Percentiles rank a stretch among this genome's conserved stretches.
Conservation (phyloP, 73 alveolate genomes). For the Tetrahymena thermophila region DNA sequence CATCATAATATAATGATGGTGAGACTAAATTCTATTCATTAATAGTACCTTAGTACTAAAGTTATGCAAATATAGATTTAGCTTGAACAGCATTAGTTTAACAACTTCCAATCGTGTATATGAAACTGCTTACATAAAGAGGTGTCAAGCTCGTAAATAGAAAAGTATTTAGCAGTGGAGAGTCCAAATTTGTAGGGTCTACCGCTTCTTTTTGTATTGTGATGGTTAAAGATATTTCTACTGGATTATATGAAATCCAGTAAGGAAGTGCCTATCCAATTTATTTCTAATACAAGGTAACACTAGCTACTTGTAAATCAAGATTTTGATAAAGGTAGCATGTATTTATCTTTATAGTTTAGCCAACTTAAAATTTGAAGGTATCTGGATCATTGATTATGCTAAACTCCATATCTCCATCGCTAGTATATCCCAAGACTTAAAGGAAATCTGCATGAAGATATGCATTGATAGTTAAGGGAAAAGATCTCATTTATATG, state of each 20-base stretch:
- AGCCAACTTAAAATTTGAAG: neutral
- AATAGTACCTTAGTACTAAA: neutral
- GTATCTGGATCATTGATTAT: neutral
- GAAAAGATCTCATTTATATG: neutral
- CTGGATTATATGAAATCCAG: neutral
- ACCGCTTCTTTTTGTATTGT: neutral
- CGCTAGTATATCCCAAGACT: neutral
- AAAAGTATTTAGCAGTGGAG: neutral
- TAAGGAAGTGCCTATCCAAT: neutral
- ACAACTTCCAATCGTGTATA: neutral
- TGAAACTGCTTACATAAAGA: neutral
- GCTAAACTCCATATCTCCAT: neutral
- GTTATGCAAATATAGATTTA: neutral
- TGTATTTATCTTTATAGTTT: neutral
- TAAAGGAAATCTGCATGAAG: neutral
- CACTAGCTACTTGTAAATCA: neutral
- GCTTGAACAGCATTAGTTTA: neutral
- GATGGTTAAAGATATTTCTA: neutral
- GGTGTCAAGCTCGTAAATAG: neutral
- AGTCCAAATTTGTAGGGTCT: neutral
- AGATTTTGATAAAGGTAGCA: neutral
- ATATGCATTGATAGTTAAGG: neutral
- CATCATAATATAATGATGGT: neutral
- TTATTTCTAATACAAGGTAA: neutral
- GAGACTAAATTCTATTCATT: neutral